Base-by-base conservation (phyloP, 2,329 filamentous ascomycete species). In the Stromatinia cepivora region DNA sequence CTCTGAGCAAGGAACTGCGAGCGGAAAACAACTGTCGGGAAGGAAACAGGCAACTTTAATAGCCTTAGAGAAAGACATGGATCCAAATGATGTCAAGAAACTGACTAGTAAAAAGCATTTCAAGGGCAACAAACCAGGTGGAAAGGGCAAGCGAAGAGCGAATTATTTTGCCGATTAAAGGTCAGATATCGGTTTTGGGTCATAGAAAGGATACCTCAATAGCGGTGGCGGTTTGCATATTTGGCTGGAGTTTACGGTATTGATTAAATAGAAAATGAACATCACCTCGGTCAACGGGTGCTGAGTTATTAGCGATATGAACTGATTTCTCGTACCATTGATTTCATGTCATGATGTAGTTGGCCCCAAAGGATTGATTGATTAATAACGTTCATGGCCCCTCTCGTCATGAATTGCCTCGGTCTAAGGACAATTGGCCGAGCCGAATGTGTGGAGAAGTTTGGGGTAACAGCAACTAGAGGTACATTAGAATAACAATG, bases 31-130 rank as follows among this genome's bases (percentile, higher is more conserved):
- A 72, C 81, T 97, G 59, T 92, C 87, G 25, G 94, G 94, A 0
- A 86, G 95, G 71, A 99, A 99, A 80, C 87, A 92, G 64, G 88
- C 89, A 77, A 85, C 90, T 52, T 87, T 97, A 83, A 83, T 92
- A 64, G 94, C 94, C 15, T 78, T 97, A 71, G 93, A 97, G 82
- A 92, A 90, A 70, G 92, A 92, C 20, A 79, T 98, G 48, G 93
- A 97, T 76, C 90, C 92, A 0, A 90, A 89, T 70, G 94, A 97
- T 70, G 81, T 95, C 73, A 82, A 84, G 79, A 76, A 86, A 70
- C 83, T 84, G 70, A 83, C 83, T 65, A 86, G 89, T 69, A 99
- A 99, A 87, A 98, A 97, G 83, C 95, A 99, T 81, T 95, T 93
- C 81, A 97, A 97, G 82, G 90, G 87, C n/a, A 88, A 88, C 53